These are phyloP conservation scores for Acorus gramineus DNA, from an alignment of 106 monocot species.

Conservation along the genomic window DNA sequence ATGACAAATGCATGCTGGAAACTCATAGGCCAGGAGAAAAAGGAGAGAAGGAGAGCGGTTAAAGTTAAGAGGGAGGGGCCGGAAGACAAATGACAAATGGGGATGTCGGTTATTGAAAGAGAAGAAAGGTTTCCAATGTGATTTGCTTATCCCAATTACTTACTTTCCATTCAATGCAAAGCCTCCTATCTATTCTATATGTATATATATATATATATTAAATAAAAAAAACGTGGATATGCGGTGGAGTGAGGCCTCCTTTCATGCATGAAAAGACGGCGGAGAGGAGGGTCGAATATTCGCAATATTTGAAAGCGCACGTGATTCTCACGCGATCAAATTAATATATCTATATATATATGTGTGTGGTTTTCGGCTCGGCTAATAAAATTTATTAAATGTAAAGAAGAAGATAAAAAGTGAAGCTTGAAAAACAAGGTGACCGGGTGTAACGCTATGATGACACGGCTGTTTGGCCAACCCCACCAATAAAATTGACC, in stretches of 20 bases:
- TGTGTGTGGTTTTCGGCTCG: too few relatives aligned
- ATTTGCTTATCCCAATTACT: conserved; percentile 20
- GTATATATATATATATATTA: too few relatives aligned
- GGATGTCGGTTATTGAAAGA: too few relatives aligned
- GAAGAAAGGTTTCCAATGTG: conserved; percentile 8
- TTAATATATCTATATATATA: too few relatives aligned
- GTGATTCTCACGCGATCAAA: too few relatives aligned
- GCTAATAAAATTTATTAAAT: too few relatives aligned
- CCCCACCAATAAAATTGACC: too few relatives aligned
- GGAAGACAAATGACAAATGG: neutral
- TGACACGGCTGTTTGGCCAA: too few relatives aligned
- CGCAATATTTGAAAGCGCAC: neutral
- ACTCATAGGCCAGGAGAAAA: neutral
- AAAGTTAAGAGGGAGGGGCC: neutral
- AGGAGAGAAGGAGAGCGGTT: neutral
- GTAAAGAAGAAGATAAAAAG: too few relatives aligned
- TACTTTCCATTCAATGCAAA: conserved; percentile 46
- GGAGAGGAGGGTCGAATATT: conserved; percentile 13
- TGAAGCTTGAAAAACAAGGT: too few relatives aligned
- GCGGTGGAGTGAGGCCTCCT: conserved; percentile 10
- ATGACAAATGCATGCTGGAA: neutral
- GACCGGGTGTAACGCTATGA: too few relatives aligned
- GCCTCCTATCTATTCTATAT: too few relatives aligned
- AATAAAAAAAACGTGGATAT: conserved; percentile 5
- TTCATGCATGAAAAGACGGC: conserved; percentile 37